Conservation (phyloP, 768 basidiomycete species). For the Trametes cingulata region DNA sequence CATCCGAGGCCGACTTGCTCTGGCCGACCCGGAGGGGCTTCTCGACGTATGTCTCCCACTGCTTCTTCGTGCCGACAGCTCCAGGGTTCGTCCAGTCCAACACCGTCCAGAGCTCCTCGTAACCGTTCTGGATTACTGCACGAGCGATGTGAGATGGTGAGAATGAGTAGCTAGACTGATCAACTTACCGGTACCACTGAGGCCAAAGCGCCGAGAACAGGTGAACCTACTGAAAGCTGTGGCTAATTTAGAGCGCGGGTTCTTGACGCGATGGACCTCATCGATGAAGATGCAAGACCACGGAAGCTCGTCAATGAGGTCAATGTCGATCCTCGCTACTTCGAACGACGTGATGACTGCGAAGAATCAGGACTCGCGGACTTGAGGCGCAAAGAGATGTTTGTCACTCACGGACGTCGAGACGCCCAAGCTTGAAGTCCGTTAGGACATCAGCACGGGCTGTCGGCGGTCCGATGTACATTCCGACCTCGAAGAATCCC, state of each 20-base stretch:
- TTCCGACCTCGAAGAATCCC: slow-evolving; percentile 90
- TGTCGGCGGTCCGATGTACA: slow-evolving; percentile 57
- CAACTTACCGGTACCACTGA: slow-evolving; percentile 68
- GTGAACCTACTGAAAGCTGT: slow-evolving; percentile 69
- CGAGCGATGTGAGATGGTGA: background rate
- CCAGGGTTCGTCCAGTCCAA: slow-evolving; percentile 92
- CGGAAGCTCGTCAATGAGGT: slow-evolving; percentile 62
- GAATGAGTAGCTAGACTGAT: slow-evolving; percentile 16
- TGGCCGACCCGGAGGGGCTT: slow-evolving; percentile 71
- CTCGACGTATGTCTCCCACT: slow-evolving; percentile 78
- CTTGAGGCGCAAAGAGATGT: background rate
- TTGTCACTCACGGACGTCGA: slow-evolving; percentile 72
- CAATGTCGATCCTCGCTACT: slow-evolving; percentile 70
- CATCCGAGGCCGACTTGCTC: slow-evolving; percentile 60
- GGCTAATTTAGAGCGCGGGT: slow-evolving; percentile 64
- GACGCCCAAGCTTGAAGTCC: slow-evolving; percentile 78
- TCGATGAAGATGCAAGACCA: slow-evolving; percentile 82
- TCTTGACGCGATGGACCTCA: slow-evolving; percentile 91
- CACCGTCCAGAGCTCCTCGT: slow-evolving; percentile 90
- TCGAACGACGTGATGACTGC: slow-evolving; percentile 85
- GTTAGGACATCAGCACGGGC: slow-evolving; percentile 58
- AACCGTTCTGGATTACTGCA: slow-evolving; percentile 80
- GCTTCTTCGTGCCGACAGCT: slow-evolving; percentile 62
- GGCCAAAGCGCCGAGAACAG: slow-evolving; percentile 71
- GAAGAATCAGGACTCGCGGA: background rate